phyloP scores from a whole-genome alignment of 345 rosid genomes.

The Syzygium aromaticum region DNA sequence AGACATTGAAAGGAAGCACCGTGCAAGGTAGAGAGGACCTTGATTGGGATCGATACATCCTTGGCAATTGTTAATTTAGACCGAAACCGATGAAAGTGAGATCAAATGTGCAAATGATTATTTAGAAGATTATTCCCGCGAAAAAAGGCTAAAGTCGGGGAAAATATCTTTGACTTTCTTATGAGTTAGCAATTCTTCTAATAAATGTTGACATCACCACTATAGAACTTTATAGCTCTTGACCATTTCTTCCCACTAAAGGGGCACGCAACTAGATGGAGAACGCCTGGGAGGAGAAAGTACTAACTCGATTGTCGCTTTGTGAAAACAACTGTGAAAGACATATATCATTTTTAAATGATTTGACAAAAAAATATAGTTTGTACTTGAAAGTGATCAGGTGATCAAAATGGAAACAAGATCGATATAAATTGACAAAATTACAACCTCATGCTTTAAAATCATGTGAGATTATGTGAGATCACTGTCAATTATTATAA shows the following conservation, averaged over 20 bases:
- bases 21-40: not conserved
- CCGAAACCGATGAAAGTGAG: not conserved
- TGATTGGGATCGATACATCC: not conserved
- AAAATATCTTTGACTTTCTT: not conserved
- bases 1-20: not conserved
- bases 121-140: not conserved
- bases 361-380: not conserved
- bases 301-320: not conserved
- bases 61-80: not conserved
- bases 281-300: not conserved
- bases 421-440: not conserved
- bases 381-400: not conserved
- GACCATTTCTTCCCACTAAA: not conserved
- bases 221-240: not conserved
- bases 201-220: not conserved
- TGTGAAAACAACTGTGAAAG: not conserved
- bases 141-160: not conserved
- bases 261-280: not conserved
- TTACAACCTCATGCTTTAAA: rapidly evolving
- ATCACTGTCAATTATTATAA: rapidly evolving
- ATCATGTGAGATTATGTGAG: not conserved
- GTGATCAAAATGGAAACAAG: not conserved
- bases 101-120: not conserved
- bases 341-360: not conserved
- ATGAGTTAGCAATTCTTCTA: not conserved